These are phyloP conservation scores for Pseudoperonospora humuli DNA, from an alignment of 352 stramenopile species.

Conservation along the genomic window DNA sequence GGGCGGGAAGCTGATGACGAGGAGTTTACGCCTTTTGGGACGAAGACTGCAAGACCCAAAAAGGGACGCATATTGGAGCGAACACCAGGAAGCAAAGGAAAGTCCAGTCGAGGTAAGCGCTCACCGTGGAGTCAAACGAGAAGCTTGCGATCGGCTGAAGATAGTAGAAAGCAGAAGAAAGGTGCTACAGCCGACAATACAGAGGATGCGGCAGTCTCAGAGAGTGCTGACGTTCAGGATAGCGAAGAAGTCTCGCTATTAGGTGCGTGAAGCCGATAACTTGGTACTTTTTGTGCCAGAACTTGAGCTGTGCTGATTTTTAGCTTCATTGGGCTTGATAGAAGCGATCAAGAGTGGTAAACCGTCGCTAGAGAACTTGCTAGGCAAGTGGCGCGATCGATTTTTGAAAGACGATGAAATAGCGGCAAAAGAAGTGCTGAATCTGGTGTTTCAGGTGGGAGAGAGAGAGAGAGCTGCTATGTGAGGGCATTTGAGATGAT, in stretches of 20 bases:
- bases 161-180: constrained; percentile 6
- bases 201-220: constrained; percentile 2
- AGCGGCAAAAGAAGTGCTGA: constrained; percentile 61
- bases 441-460: constrained; percentile 64
- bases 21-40: constrained; percentile 22
- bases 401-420: constrained; percentile 53
- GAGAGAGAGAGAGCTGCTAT: constrained; percentile 1
- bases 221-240: constrained; percentile 2
- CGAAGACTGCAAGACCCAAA: constrained; percentile 11
- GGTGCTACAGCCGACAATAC: not conserved
- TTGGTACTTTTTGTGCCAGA: not conserved
- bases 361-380: constrained; percentile 37
- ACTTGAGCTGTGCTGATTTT: constrained; percentile 2
- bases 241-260: constrained; percentile 22
- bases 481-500: no score
- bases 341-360: constrained; percentile 53
- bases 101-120: constrained; percentile 17
- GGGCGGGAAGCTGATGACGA: constrained; percentile 24
- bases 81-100: constrained; percentile 11
- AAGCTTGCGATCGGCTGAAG: constrained; percentile 5
- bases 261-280: constrained; percentile 10
- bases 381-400: constrained; percentile 60
- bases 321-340: constrained; percentile 11
- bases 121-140: constrained; percentile 28
- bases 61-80: constrained; percentile 9